Conservation (phyloP, 139 green algal species). For the Diplosphaera chodatii region DNA sequence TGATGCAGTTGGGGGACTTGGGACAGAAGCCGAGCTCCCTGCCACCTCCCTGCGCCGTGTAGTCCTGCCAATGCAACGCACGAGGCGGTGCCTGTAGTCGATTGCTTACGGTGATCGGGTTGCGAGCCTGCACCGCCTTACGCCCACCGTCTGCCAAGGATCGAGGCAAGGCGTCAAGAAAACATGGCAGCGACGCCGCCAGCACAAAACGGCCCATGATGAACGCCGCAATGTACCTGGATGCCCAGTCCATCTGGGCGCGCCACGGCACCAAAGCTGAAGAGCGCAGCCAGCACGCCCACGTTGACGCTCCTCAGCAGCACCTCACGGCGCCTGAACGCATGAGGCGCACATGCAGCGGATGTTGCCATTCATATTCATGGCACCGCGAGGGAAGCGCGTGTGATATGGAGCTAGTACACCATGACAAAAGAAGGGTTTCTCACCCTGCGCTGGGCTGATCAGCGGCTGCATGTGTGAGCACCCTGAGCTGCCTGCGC, state of each 20-base stretch:
- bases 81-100: too few species aligned
- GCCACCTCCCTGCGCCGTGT: background rate
- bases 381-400: too few species aligned
- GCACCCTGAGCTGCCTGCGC: background rate
- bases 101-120: too few species aligned
- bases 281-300: conserved; percentile 58
- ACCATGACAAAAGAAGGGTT: too few species aligned
- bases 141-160: too few species aligned
- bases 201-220: background rate
- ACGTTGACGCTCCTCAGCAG: conserved; percentile 59
- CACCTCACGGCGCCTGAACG: conserved; percentile 50
- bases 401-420: too few species aligned
- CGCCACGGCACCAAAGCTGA: conserved; percentile 50
- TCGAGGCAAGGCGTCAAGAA: too few species aligned
- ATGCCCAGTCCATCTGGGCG: conserved; percentile 60
- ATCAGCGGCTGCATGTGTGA: background rate
- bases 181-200: background rate
- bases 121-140: too few species aligned
- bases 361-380: too few species aligned
- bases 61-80: background rate
- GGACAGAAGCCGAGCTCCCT: background rate
- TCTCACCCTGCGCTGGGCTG: background rate
- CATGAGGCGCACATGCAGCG: too few species aligned
- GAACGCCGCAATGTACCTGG: conserved; percentile 6
- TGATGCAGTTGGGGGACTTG: background rate